Evolutionary conservation across 495 filamentous ascomycete species (phyloP), one percentile per base, ranked within the genome.

Genomic region (Annulohypoxylon stygium): DNA sequence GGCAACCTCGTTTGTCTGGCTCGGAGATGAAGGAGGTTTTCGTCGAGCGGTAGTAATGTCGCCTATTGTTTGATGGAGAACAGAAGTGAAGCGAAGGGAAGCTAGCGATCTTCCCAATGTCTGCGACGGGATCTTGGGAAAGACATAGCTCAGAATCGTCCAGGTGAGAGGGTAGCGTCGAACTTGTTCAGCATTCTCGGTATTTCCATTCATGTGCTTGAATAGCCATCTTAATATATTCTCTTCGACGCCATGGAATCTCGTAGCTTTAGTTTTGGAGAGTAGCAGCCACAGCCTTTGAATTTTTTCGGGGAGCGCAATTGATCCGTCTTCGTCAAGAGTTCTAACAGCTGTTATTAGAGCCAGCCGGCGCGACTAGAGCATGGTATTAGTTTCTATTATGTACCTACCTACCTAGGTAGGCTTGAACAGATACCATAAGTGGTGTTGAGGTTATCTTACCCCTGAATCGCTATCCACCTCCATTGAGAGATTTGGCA

Each of bases 171-270:
- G 79, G 65, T 81, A 85, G 36, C 84, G 79, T 65, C 84, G 83
- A 2, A 85, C 51, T 37, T 79, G 79, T 65, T 86, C 84, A 67
- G 83, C 80, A 60, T 73, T 78, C 9, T 79, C 69, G 36, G 76
- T 78, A 41, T 73, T 66, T 23, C 82, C 81, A 36, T 78, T 80
- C 83, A 85, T 86, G 51, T 82, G 78, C 67, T 86, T 85, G 25
- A 86, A 81, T 30, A 86, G 78, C 81, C 81, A 84, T 76, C 84
- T 81, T 66, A 85, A 54, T 71, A 84, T 79, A 69, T 79, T 85
- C 59, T 84, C 82, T 74, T 86, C 82, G 37, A 82, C 82, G 7
- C 80, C 82, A 59, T 85, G 81, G 43, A 84, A 82, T 61, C 69
- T 76, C n/a, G 78, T 78, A 16, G 70, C 67, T 4, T 68, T 74